phyloP scores from a whole-genome alignment of 306 rosid genomes.

The Prunus armeniaca region DNA sequence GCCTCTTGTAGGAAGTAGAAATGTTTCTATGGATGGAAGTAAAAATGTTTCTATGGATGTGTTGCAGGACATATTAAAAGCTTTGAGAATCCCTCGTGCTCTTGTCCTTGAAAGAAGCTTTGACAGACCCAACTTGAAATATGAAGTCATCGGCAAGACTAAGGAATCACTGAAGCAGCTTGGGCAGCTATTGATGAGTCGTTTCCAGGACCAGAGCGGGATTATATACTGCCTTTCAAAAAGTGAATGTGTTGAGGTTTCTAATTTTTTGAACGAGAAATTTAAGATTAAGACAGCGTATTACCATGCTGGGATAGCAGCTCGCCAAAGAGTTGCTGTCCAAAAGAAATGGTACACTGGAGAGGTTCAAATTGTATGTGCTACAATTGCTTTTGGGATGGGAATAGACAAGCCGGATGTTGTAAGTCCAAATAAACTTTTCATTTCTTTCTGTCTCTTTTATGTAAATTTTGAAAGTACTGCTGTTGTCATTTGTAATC shows the following conservation, averaged over 20 bases:
- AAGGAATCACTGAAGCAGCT: slow-evolving; percentile 81
- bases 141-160: slow-evolving; percentile 77
- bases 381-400: slow-evolving; percentile 99
- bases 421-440: slow-evolving; percentile 59
- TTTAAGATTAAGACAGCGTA: slow-evolving; percentile 67
- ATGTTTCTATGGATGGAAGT: background rate
- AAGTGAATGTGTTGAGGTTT: slow-evolving; percentile 87
- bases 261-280: slow-evolving; percentile 62
- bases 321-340: slow-evolving; percentile 77
- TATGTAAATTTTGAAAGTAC: slow-evolving; percentile 7
- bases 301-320: slow-evolving; percentile 90
- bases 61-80: slow-evolving; percentile 78
- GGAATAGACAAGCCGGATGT: slow-evolving; percentile 98
- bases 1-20: slow-evolving; percentile 1
- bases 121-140: slow-evolving; percentile 93
- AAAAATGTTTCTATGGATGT: slow-evolving; percentile 11
- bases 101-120: slow-evolving; percentile 92
- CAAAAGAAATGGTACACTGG: slow-evolving; percentile 90
- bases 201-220: slow-evolving; percentile 74
- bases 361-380: slow-evolving; percentile 82
- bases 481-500: slow-evolving; percentile 17
- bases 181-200: slow-evolving; percentile 55
- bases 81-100: slow-evolving; percentile 78
- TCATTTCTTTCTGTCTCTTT: background rate
- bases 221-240: slow-evolving; percentile 94